phyloP scores from a whole-genome alignment of 805 yeast species.

The Clavispora vitiphila region DNA sequence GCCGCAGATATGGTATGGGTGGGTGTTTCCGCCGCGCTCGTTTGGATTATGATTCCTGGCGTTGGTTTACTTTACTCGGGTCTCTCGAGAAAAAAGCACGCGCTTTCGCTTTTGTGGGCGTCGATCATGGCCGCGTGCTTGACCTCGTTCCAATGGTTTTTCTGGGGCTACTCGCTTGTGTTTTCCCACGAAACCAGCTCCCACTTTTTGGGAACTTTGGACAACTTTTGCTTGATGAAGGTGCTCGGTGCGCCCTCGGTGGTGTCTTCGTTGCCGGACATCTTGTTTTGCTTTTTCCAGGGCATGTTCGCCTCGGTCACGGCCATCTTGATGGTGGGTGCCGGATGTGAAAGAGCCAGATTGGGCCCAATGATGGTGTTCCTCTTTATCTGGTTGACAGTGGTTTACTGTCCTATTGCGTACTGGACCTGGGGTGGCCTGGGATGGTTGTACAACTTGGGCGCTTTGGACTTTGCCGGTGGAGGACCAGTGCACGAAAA shows the following conservation, averaged over 20 bases:
- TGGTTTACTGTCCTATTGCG: slow-evolving; percentile 94
- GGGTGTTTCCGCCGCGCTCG: slow-evolving; percentile 70
- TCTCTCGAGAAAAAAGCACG: slow-evolving; percentile 89
- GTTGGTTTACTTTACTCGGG: slow-evolving; percentile 93
- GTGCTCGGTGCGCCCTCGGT: slow-evolving; percentile 79
- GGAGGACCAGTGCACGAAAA: slow-evolving; percentile 98
- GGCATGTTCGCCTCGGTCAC: slow-evolving; percentile 96
- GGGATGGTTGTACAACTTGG: slow-evolving; percentile 84
- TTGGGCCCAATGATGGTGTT: slow-evolving; percentile 95
- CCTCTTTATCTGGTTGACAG: slow-evolving; percentile 88
- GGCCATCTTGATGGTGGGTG: slow-evolving; percentile 93
- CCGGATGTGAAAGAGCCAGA: slow-evolving; percentile 96
- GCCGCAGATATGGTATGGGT: slow-evolving; percentile 84
- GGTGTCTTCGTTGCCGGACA: slow-evolving; percentile 74
- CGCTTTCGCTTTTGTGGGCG: slow-evolving; percentile 92
- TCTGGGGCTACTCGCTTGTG: slow-evolving; percentile 73
- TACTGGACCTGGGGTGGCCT: slow-evolving; percentile 96
- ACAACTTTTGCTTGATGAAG: slow-evolving; percentile 72
- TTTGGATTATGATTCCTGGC: slow-evolving; percentile 97
- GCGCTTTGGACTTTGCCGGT: slow-evolving; percentile 94
- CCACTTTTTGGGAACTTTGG: slow-evolving; percentile 73
- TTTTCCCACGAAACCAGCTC: slow-evolving; percentile 65
- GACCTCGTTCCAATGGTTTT: slow-evolving; percentile 92
- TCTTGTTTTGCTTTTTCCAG: slow-evolving; percentile 85
- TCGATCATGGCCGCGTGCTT: slow-evolving; percentile 83